A percentile compares a stretch with the other conserved stretches of the same genome.
These are phyloP conservation scores for Eucalyptus sp. DNA, from an alignment of 345 rosid species.

Conservation along the genomic window DNA sequence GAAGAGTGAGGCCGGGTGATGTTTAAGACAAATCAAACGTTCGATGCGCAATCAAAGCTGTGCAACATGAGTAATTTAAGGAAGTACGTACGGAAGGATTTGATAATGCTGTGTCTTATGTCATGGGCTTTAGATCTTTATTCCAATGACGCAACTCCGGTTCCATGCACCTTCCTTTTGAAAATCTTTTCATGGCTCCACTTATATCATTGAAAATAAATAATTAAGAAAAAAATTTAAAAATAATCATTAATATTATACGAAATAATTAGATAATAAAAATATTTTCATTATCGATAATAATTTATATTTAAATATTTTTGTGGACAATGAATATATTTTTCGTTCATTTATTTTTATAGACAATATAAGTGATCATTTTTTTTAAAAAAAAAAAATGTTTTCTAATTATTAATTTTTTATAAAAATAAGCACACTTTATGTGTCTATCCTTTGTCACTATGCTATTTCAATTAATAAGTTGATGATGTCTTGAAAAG, in stretches of 20 bases:
- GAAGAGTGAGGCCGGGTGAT: background rate
- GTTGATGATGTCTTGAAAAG: background rate
- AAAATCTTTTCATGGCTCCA: background rate
- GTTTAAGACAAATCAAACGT: background rate
- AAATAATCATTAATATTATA: background rate
- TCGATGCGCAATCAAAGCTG: background rate
- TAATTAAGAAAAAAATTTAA: too few species aligned
- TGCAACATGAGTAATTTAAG: background rate
- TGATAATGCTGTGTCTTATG: background rate
- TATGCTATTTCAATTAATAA: background rate
- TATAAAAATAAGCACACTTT: background rate
- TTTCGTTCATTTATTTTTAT: background rate
- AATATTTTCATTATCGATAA: background rate
- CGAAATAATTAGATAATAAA: background rate
- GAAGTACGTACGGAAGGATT: background rate
- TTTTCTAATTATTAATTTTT: background rate
- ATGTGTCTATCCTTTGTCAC: background rate
- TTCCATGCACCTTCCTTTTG: background rate
- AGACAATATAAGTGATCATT: fast-evolving
- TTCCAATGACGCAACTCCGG: background rate
- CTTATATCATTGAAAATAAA: too few species aligned
- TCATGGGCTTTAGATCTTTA: background rate
- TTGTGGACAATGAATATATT: background rate
- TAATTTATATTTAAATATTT: background rate
- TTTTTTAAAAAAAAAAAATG: fast-evolving